These are phyloP conservation scores for Lumnitzera littorea DNA, from an alignment of 345 rosid genomes.

Conservation along the genomic window DNA sequence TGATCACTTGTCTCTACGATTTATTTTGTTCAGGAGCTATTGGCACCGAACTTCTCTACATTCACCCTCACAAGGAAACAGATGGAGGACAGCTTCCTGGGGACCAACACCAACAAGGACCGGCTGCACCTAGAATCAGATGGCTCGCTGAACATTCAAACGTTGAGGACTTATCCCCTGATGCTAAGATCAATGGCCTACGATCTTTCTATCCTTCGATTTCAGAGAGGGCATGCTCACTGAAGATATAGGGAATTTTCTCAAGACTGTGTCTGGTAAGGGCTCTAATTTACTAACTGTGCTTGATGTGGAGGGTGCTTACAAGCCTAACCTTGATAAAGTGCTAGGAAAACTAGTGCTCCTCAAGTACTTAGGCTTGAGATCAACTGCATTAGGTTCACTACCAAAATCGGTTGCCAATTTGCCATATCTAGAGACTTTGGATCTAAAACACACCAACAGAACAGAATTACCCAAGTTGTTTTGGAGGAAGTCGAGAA, in stretches of 20 bases:
- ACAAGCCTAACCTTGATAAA: constrained; percentile 16
- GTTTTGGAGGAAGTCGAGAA: too few species aligned
- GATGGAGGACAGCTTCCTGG: too few species aligned
- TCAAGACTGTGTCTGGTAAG: constrained; percentile 8
- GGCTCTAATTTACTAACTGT: constrained; percentile 9
- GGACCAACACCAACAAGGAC: too few species aligned
- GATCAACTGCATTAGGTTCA: constrained; percentile 10
- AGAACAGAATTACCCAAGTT: neutral
- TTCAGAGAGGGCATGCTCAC: constrained; percentile 10
- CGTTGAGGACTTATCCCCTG: too few species aligned
- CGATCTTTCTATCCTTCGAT: constrained; percentile 11
- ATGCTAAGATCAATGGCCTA: too few species aligned
- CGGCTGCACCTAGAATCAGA: too few species aligned
- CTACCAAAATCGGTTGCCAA: constrained; percentile 1
- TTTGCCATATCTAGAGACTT: constrained; percentile 10
- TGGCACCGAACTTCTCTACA: constrained; percentile 4
- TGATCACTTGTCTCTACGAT: constrained; percentile 10
- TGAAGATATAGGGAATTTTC: constrained; percentile 18
- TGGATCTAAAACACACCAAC: constrained; percentile 20
- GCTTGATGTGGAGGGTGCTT: constrained; percentile 19
- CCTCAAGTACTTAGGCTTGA: constrained; percentile 23
- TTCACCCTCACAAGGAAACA: neutral
- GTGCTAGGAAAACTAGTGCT: constrained; percentile 7
- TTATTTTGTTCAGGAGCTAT: constrained; percentile 6
- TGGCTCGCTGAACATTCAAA: too few species aligned